These are phyloP conservation scores for Yarrowia sp. DNA, from an alignment of 805 yeast species.

Conservation along the genomic window DNA sequence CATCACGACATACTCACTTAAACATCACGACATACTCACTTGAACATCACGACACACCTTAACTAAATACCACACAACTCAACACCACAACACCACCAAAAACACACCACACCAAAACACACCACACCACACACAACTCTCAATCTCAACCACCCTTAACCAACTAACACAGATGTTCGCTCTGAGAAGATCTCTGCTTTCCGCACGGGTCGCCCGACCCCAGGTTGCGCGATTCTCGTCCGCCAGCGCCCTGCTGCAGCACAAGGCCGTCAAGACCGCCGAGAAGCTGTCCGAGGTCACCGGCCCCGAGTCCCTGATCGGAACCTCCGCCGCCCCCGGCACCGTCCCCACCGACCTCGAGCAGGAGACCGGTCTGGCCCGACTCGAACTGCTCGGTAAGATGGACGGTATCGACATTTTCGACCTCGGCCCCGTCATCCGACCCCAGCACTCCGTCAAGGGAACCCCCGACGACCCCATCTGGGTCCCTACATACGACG, in stretches of 20 bases:
- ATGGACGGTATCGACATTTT: constrained; percentile 88
- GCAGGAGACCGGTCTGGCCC: constrained; percentile 97
- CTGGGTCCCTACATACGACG: constrained; percentile 84
- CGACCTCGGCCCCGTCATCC: constrained; percentile 73
- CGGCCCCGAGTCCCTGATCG: constrained; percentile 74
- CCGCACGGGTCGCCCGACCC: constrained; percentile 27
- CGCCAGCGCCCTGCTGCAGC: constrained; percentile 3
- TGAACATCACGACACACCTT: too few species aligned
- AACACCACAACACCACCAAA: too few species aligned
- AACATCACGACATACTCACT: too few species aligned
- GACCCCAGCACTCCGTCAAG: constrained; percentile 66
- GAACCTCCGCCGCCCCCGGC: constrained; percentile 84
- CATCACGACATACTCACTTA: too few species aligned
- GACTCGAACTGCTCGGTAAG: constrained; percentile 91
- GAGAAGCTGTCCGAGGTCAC: constrained; percentile 69
- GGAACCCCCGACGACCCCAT: constrained; percentile 92
- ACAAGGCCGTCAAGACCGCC: constrained; percentile 43
- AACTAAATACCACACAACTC: too few species aligned
- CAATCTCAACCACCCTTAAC: too few species aligned
- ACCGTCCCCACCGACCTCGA: constrained; percentile 89
- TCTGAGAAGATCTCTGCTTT: constrained; percentile 24
- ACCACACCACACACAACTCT: too few species aligned
- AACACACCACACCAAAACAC: too few species aligned
- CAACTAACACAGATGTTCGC: constrained; percentile 24
- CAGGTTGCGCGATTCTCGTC: constrained; percentile 20